Base-by-base conservation (phyloP, 495 filamentous ascomycete species). In the Aspergillus olivimuriae region DNA sequence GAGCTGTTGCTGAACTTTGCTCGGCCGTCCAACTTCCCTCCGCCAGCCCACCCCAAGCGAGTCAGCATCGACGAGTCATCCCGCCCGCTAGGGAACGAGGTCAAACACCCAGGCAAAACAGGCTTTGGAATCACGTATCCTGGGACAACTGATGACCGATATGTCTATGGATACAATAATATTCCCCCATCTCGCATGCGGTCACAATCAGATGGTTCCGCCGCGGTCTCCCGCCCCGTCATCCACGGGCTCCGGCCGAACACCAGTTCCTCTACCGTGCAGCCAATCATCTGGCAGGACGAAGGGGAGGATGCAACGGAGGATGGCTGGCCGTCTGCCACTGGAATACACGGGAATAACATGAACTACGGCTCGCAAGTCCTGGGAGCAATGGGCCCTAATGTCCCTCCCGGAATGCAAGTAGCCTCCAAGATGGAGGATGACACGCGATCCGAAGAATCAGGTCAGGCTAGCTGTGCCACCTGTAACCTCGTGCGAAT, bases 1-100 rank as follows among this genome's bases (percentile, higher is more conserved):
- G 73, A 76, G 44, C 65, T 77, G 43, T 55, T 77, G n/a, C 49
- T 77, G 20, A 72, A 72, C 38, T 52, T 74, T 37, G 66, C 68
- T 12, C 58, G 68, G 8, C 67, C 70, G 1, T 56, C 57, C 15
- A 65, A 67, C 48, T 62, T 65, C 31, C 53, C 58, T n/a, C 57
- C 62, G 10, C 44, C 48, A 7, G 39, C 43, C 15, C 58, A 54
- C 23, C 22, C 51, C 7, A 70, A 69, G 37, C 52, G 59, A 48
- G 56, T 63, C 34, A 72, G 63, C 47, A 63, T 66, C 31, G 64
- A 68, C 47, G 62, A 67, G 26, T 55, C 62, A 19, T 57, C 47
- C 39, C 40, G 56, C 31, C 51, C 58, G 14, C 52, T 58, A 31
- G 47, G 44, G 19, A 48, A 46, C 15, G 61, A 68, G 12, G 34